Evolutionary conservation across 768 basidiomycete genomes (phyloP).

Genomic region (Terana coerulea): DNA sequence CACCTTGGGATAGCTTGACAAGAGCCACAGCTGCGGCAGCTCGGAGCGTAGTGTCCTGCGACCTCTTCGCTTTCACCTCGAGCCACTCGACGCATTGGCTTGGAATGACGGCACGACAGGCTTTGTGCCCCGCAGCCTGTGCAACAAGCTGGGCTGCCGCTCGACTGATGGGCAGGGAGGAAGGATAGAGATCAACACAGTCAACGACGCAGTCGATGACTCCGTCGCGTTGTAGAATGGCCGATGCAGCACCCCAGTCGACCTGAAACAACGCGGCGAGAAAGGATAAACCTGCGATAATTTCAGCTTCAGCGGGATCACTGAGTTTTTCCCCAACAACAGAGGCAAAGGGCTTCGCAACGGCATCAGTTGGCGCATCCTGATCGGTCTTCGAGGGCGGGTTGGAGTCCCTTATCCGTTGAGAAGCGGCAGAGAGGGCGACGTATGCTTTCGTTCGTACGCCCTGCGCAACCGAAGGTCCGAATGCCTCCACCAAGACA

Average conservation of each 20-base stretch:
- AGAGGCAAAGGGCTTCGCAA: slow-evolving; percentile 50
- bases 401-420: slow-evolving; percentile 44
- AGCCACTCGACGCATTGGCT: slow-evolving; percentile 65
- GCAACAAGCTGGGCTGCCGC: slow-evolving; percentile 72
- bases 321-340: slow-evolving; percentile 46
- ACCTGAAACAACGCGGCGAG: slow-evolving; percentile 81
- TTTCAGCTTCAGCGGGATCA: slow-evolving; percentile 49
- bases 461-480: slow-evolving; percentile 39
- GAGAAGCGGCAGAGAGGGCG: slow-evolving; percentile 64
- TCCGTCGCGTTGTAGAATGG: slow-evolving; percentile 62
- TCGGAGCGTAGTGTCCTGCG: slow-evolving; percentile 42
- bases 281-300: slow-evolving; percentile 58
- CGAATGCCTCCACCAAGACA: slow-evolving; percentile 48
- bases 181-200: slow-evolving; percentile 59
- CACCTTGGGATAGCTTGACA: slow-evolving; percentile 70
- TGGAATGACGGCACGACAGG: slow-evolving; percentile 59
- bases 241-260: slow-evolving; percentile 63
- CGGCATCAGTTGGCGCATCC: slow-evolving; percentile 45
- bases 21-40: slow-evolving; percentile 71
- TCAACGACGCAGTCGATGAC: slow-evolving; percentile 64
- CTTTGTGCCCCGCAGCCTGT: slow-evolving; percentile 72
- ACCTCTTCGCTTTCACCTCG: slow-evolving; percentile 48
- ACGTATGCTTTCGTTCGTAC: slow-evolving; percentile 67
- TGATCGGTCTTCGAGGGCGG: slow-evolving; percentile 33
- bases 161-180: slow-evolving; percentile 44